Evolutionary conservation across 1,284 basidiomycete species (phyloP).

Genomic region (Marasmius sp.): DNA sequence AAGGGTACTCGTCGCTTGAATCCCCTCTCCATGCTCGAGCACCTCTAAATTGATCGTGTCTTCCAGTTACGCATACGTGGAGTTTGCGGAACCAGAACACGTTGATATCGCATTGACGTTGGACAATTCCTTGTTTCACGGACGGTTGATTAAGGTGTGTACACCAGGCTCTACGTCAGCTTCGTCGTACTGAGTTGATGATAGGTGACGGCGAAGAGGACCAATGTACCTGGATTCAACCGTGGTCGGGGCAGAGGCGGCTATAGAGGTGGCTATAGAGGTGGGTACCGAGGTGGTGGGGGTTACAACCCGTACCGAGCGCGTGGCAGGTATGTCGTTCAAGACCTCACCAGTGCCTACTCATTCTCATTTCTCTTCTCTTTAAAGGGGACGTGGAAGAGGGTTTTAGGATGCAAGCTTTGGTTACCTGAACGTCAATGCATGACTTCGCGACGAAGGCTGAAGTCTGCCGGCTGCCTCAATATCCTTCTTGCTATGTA

Average conservation of each 20-base stretch:
- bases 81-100: constrained; percentile 94
- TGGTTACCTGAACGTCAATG: not conserved
- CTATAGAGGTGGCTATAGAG: constrained; percentile 63
- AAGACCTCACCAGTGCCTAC: constrained; percentile 8
- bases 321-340: constrained; percentile 69
- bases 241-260: constrained; percentile 78
- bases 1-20: constrained; percentile 72
- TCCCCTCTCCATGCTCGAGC: not conserved
- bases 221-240: constrained; percentile 89
- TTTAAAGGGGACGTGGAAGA: constrained; percentile 64
- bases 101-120: constrained; percentile 93
- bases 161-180: not conserved
- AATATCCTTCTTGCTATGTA: constrained; percentile 25
- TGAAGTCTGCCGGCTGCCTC: not conserved
- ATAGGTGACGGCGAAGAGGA: constrained; percentile 90
- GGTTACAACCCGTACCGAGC: constrained; percentile 79
- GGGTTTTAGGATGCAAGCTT: constrained; percentile 46
- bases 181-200: not conserved
- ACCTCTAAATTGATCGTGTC: constrained; percentile 1
- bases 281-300: constrained; percentile 71
- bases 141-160: constrained; percentile 86
- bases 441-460: not conserved
- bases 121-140: constrained; percentile 94
- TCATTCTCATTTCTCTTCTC: constrained; percentile 5
- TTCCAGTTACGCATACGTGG: constrained; percentile 93